A percentile compares a stretch with the other conserved stretches of the same genome.
Evolutionary conservation across 2,329 filamentous ascomycete species (phyloP).

Genomic region (Monilinia polystroma): DNA sequence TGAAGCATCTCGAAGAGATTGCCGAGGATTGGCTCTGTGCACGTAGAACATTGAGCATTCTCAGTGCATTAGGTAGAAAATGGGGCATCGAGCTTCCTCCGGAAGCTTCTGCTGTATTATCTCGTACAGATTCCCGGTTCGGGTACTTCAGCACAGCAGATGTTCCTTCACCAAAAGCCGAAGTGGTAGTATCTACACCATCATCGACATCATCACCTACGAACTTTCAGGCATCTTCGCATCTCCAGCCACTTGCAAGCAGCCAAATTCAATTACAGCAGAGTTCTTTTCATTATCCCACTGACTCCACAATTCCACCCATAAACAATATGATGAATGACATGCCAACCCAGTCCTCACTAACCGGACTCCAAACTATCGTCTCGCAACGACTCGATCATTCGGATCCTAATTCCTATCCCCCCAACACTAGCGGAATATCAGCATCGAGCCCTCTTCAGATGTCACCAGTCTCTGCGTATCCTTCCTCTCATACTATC

Average conservation of each 20-base stretch:
- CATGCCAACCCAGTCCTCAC: not conserved
- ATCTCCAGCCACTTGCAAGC: slow-evolving; percentile 20
- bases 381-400: slow-evolving; percentile 1
- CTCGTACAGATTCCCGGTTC: slow-evolving; percentile 76
- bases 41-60: slow-evolving; percentile 76
- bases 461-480: slow-evolving; percentile 2
- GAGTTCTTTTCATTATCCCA: slow-evolving; percentile 36
- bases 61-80: slow-evolving; percentile 81
- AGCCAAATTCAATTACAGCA: slow-evolving; percentile 35
- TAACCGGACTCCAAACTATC: not conserved
- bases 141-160: slow-evolving; percentile 59
- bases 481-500: not conserved
- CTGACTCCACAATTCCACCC: not conserved
- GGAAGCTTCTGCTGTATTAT: slow-evolving; percentile 75
- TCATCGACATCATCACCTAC: slow-evolving; percentile 33
- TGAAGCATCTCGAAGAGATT: slow-evolving; percentile 92
- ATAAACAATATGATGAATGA: not conserved
- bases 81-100: slow-evolving; percentile 87
- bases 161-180: slow-evolving; percentile 40
- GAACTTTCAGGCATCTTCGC: slow-evolving; percentile 20
- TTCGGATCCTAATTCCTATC: slow-evolving; percentile 9
- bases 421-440: not conserved
- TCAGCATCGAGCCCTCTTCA: slow-evolving; percentile 8
- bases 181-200: slow-evolving; percentile 34
- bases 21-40: slow-evolving; percentile 93